Evolutionary conservation across 202 grass and related monocot genomes (phyloP).

Genomic region (Elaeis oleifera): DNA sequence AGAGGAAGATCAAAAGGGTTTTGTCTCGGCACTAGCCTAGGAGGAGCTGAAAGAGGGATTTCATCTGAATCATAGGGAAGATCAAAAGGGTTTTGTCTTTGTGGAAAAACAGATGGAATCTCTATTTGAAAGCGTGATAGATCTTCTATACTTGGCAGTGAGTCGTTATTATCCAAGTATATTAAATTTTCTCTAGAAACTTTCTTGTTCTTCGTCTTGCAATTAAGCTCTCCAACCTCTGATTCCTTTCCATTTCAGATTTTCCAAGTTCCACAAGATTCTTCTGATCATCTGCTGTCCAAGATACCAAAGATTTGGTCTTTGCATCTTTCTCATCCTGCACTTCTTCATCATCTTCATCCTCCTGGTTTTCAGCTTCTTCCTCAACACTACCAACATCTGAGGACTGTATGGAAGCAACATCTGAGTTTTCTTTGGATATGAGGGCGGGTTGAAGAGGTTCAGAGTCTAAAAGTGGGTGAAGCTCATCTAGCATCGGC

Average conservation of each 20-base stretch:
- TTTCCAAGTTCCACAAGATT: conserved; percentile 57
- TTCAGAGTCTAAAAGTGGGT: conserved; percentile 37
- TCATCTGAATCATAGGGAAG: conserved; percentile 65
- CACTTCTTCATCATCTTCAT: conserved; percentile 15
- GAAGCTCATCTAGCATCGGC: conserved; percentile 58
- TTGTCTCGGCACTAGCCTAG: conserved; percentile 28
- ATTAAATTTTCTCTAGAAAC: conserved; percentile 42
- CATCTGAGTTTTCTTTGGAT: conserved; percentile 7
- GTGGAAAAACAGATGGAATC: conserved; percentile 56
- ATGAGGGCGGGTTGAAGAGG: background rate
- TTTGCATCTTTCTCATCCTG: conserved; percentile 19
- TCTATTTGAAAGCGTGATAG: conserved; percentile 41
- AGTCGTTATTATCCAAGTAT: conserved; percentile 46
- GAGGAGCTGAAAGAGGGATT: conserved; percentile 59
- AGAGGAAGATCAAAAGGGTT: conserved; percentile 43
- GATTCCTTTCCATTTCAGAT: conserved; percentile 72
- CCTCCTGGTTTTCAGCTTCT: conserved; percentile 37
- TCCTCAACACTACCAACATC: conserved; percentile 35
- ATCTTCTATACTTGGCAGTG: conserved; percentile 31
- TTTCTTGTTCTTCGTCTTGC: conserved; percentile 62
- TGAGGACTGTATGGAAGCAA: conserved; percentile 30
- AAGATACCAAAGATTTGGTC: conserved; percentile 38
- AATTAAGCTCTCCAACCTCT: conserved; percentile 58
- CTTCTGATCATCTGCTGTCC: conserved; percentile 83
- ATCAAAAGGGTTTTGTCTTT: conserved; percentile 64